Percentiles rank a stretch among this genome's conserved stretches.
phyloP scores from a whole-genome alignment of 495 filamentous ascomycete genomes.

The Talaromyces wortmannii region DNA sequence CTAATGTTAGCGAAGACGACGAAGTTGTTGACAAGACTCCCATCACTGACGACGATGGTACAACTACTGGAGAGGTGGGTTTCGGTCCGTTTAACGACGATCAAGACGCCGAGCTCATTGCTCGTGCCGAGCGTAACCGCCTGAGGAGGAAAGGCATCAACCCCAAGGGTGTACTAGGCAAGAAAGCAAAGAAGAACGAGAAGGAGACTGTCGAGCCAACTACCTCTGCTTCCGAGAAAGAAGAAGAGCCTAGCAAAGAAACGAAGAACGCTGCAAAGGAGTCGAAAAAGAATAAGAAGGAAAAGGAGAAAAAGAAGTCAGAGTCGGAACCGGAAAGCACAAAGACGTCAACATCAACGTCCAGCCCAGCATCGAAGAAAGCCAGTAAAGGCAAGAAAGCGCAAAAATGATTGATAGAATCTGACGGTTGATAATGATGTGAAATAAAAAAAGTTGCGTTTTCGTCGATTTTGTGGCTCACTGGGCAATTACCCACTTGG shows the following conservation, averaged over 20 bases:
- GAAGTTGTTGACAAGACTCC: slow-evolving; percentile 39
- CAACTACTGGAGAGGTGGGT: slow-evolving; percentile 31
- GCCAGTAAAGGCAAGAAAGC: slow-evolving; percentile 22
- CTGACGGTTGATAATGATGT: neutral
- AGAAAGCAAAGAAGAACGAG: slow-evolving; percentile 30
- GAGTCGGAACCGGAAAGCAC: neutral
- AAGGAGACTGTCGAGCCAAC: slow-evolving; percentile 10
- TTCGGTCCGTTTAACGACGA: slow-evolving; percentile 63
- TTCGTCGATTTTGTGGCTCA: too few species aligned
- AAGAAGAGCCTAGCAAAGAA: slow-evolving; percentile 8
- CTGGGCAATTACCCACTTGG: neutral
- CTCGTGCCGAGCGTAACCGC: slow-evolving; percentile 48
- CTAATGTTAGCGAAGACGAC: slow-evolving; percentile 14
- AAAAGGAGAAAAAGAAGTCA: slow-evolving; percentile 22
- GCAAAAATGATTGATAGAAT: slow-evolving; percentile 15
- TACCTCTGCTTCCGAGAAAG: slow-evolving; percentile 3
- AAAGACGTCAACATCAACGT: neutral
- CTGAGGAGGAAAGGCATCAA: slow-evolving; percentile 60
- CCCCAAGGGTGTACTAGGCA: slow-evolving; percentile 47
- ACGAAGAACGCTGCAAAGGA: neutral
- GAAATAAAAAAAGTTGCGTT: neutral
- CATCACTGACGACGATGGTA: slow-evolving; percentile 33
- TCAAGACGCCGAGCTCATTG: slow-evolving; percentile 53
- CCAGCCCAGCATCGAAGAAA: slow-evolving; percentile 1
- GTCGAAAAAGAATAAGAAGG: slow-evolving; percentile 5